These are phyloP conservation scores for Rhytidhysteron rufulum DNA, from an alignment of 2,329 filamentous ascomycete species.

Conservation along the genomic window DNA sequence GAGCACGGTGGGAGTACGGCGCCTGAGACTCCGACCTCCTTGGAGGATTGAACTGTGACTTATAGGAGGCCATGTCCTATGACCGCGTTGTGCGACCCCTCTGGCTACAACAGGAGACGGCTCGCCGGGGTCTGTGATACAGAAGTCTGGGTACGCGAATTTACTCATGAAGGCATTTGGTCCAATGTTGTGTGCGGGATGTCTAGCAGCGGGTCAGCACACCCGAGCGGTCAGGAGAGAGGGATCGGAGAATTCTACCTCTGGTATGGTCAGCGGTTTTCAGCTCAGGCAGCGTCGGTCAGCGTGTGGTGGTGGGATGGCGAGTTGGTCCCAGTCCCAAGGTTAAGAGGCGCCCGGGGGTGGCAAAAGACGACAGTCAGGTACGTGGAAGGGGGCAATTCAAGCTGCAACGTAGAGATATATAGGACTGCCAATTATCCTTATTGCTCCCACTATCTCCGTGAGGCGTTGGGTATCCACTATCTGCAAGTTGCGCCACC, in stretches of 20 bases:
- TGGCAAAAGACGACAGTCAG: conserved; percentile 28
- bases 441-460: conserved; percentile 24
- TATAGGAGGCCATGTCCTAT: conserved; percentile 40
- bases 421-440: conserved; percentile 21
- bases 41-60: conserved; percentile 33
- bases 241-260: conserved; percentile 15
- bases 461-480: conserved; percentile 22
- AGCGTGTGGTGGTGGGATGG: conserved; percentile 15
- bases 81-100: conserved; percentile 31
- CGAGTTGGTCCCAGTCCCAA: conserved; percentile 20
- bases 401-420: conserved; percentile 22
- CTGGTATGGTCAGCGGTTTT: conserved; percentile 27
- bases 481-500: conserved; percentile 15
- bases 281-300: conserved; percentile 26
- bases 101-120: conserved; percentile 19
- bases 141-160: conserved; percentile 28
- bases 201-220: conserved; percentile 16
- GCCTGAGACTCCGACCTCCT: conserved; percentile 27
- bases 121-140: conserved; percentile 26
- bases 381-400: conserved; percentile 26
- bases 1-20: conserved; percentile 21
- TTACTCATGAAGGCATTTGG: conserved; percentile 40
- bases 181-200: conserved; percentile 17
- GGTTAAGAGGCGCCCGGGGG: conserved; percentile 23
- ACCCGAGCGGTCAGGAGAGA: conserved; percentile 13